Conservation (phyloP, 768 basidiomycete genomes). For the Saitozyma podzolica region DNA sequence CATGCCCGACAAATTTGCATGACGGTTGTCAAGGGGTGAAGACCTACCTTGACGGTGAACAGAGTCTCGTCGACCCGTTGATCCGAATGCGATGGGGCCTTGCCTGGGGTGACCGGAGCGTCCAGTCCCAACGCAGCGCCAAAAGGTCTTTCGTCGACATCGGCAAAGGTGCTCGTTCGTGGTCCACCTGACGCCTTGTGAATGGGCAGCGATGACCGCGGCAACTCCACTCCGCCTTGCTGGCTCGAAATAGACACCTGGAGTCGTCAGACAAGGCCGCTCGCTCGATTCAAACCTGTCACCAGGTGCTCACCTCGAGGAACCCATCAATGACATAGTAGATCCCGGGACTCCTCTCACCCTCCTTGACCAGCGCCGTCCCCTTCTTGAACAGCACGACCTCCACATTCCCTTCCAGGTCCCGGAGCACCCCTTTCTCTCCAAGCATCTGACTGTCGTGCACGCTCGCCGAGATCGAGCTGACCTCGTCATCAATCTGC, state of each 20-base stretch:
- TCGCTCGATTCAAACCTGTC: not conserved
- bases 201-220: no score
- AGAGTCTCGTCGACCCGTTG: conserved; percentile 61
- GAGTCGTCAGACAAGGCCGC: no score
- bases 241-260: not conserved
- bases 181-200: no score
- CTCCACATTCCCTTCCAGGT: conserved; percentile 94
- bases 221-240: no score
- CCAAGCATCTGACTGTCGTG: conserved; percentile 32
- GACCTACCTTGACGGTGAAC: conserved; percentile 74
- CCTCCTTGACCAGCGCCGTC: conserved; percentile 78
- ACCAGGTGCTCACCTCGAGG: conserved; percentile 66
- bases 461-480: conserved; percentile 38
- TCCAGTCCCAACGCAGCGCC: conserved; percentile 38
- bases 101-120: conserved; percentile 6
- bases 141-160: conserved; percentile 24
- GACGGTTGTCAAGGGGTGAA: not conserved
- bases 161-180: not conserved
- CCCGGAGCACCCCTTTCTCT: conserved; percentile 59
- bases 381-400: conserved; percentile 90
- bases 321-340: conserved; percentile 97
- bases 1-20: not conserved
- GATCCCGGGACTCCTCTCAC: conserved; percentile 85
- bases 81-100: conserved; percentile 1
- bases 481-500: conserved; percentile 34